A percentile compares a stretch with the other conserved stretches of the same genome.
phyloP scores from a whole-genome alignment of 179 eudicot genomes.

The Beta macrorhiza region DNA sequence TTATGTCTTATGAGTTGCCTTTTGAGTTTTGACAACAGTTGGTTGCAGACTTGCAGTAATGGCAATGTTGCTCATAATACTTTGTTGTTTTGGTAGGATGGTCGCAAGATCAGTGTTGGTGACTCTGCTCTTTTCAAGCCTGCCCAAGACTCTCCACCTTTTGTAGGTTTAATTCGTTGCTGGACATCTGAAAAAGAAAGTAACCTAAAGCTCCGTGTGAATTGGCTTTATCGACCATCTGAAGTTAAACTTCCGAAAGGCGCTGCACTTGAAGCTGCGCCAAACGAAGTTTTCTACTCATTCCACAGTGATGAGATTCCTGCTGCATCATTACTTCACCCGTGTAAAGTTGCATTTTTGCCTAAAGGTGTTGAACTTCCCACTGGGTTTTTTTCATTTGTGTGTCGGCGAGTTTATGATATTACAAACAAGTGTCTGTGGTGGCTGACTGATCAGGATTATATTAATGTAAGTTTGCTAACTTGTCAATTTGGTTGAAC shows the following conservation, averaged over 20 bases:
- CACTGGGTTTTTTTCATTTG: constrained; percentile 44
- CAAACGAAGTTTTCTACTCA: constrained; percentile 45
- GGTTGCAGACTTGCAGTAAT: neutral
- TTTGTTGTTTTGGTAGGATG: constrained; percentile 34
- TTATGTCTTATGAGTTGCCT: neutral
- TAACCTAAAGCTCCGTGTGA: constrained; percentile 36
- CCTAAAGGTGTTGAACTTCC: constrained; percentile 47
- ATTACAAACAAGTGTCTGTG: constrained; percentile 39
- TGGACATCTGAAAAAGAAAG: constrained; percentile 31
- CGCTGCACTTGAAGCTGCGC: constrained; percentile 39
- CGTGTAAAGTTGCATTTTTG: constrained; percentile 45
- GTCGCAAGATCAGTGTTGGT: constrained; percentile 47
- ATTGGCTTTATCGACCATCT: constrained; percentile 45
- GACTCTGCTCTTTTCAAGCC: constrained; percentile 51
- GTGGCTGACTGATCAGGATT: constrained; percentile 47
- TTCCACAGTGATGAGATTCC: constrained; percentile 45
- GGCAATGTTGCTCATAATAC: neutral
- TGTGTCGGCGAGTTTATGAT: constrained; percentile 49
- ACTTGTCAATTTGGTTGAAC: neutral
- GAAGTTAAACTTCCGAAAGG: constrained; percentile 41
- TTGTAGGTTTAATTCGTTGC: constrained; percentile 40
- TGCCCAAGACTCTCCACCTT: constrained; percentile 36
- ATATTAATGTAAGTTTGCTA: constrained; percentile 37
- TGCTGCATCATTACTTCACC: constrained; percentile 45
- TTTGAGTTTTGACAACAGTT: neutral